Evolutionary conservation across 2,329 filamentous ascomycete species (phyloP), one percentile per base, ranked within the genome.

Genomic region (Neocatenulostroma microsporum): DNA sequence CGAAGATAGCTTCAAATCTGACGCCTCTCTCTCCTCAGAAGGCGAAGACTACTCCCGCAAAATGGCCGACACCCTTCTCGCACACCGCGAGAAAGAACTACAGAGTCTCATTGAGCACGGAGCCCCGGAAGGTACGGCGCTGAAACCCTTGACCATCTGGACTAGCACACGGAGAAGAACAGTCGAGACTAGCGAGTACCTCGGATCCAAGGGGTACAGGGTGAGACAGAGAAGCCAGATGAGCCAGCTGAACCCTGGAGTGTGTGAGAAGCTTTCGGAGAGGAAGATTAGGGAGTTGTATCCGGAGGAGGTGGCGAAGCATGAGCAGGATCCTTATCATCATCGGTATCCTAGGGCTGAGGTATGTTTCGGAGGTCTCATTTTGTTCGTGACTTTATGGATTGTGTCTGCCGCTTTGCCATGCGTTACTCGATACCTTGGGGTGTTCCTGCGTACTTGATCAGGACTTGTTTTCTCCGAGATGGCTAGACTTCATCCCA

Each of bases 221-320:
- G 82, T 96, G 31, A 78, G 85, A n/a, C 91, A 96, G 62, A 78
- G 91, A 40, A 89, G 88, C 30, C 89, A 98, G 60, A 87, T 98
- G 81, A 94, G 88, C 56, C 88, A 96, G 64, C 77, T 98, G 55
- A 95, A 98, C 56, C 91, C 91, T 1, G 91, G 91, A 3, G 86
- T 94, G 4, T 95, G 88, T 55, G 91, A 96, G 65, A 91, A 86
- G 62, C 81, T 96, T 68, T 84, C 85, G 5, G 89, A 95, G 61
- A 71, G 72, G 11, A 78, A 77, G 34, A 93, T 98, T 48, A 78
- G 84, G 36, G 68, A 78, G 51, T 70, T 88, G 38, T 95, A 89
- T 55, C 85, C 89, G 0, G 84, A 94, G 3, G 91, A 98, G 61
- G 84, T 94, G 5, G 74, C 79, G 47, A 94, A 94, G 66, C 91